phyloP scores from a whole-genome alignment of 495 filamentous ascomycete genomes.

The Penicillium cosmopolitanum region DNA sequence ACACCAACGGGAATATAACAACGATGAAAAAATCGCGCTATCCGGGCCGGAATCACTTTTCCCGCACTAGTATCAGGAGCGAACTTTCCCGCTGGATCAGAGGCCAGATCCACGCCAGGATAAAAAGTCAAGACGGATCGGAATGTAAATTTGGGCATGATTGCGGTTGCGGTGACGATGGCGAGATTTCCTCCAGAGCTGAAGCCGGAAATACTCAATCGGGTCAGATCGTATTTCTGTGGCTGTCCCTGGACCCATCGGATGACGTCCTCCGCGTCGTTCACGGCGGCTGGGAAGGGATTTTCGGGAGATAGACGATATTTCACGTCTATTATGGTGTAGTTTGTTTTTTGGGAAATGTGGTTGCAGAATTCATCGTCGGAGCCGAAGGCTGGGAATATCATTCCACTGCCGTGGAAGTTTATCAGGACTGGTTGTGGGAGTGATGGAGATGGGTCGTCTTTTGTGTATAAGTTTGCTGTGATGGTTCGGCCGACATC shows the following conservation, averaged over 20 bases:
- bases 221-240: background rate
- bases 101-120: background rate
- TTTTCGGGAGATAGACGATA: conserved; percentile 4
- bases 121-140: background rate
- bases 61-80: background rate
- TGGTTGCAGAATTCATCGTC: conserved; percentile 6
- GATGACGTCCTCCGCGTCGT: conserved; percentile 4
- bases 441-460: background rate
- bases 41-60: background rate
- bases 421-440: conserved; percentile 1
- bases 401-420: conserved; percentile 9
- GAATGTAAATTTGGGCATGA: background rate
- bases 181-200: conserved; percentile 8
- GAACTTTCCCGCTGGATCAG: background rate
- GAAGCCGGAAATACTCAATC: conserved; percentile 5
- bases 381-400: background rate
- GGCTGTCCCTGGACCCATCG: conserved; percentile 1
- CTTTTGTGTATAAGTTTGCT: background rate
- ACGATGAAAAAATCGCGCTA: background rate
- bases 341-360: background rate
- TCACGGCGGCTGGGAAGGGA: background rate
- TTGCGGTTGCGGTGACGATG: background rate
- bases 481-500: background rate
- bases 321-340: background rate
- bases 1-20: conserved; percentile 4